Conservation (phyloP, 1,284 basidiomycete species). For the Heterobasidion occidentale region DNA sequence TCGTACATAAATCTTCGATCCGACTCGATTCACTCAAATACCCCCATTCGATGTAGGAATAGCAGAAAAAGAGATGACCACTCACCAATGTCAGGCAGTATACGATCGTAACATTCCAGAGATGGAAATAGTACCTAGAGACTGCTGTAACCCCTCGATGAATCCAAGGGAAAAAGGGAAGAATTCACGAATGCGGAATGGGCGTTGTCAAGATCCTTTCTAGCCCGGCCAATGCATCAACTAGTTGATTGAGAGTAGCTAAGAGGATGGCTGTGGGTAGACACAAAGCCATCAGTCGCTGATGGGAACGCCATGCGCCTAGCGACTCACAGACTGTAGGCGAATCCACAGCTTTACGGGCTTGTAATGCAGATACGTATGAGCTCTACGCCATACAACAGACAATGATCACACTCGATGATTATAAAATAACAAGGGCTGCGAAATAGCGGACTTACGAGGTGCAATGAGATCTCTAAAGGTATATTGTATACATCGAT, state of each 20-base stretch:
- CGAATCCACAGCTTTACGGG: constrained; percentile 52
- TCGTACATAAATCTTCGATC: too few relatives aligned
- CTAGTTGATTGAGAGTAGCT: constrained; percentile 44
- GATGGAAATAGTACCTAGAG: constrained; percentile 51
- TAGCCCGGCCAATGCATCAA: constrained; percentile 61
- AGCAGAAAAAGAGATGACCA: not conserved
- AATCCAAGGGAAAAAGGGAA: not conserved
- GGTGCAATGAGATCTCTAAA: constrained; percentile 65
- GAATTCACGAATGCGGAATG: constrained; percentile 62
- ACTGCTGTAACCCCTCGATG: not conserved
- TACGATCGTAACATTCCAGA: constrained; percentile 55
- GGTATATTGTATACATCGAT: constrained; percentile 60
- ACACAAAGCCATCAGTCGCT: not conserved
- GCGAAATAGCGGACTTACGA: constrained; percentile 29
- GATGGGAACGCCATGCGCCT: not conserved
- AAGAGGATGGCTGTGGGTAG: constrained; percentile 40
- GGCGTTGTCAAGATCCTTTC: constrained; percentile 76
- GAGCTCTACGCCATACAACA: constrained; percentile 36
- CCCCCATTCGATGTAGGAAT: not conserved
- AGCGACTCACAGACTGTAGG: constrained; percentile 47
- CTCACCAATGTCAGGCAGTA: constrained; percentile 51
- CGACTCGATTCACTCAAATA: too few relatives aligned
- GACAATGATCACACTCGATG: not conserved
- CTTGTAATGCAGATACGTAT: constrained; percentile 55
- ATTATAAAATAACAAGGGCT: not conserved